phyloP scores from a whole-genome alignment of 1,284 basidiomycete genomes.

The Hypsizygus ulmarius region DNA sequence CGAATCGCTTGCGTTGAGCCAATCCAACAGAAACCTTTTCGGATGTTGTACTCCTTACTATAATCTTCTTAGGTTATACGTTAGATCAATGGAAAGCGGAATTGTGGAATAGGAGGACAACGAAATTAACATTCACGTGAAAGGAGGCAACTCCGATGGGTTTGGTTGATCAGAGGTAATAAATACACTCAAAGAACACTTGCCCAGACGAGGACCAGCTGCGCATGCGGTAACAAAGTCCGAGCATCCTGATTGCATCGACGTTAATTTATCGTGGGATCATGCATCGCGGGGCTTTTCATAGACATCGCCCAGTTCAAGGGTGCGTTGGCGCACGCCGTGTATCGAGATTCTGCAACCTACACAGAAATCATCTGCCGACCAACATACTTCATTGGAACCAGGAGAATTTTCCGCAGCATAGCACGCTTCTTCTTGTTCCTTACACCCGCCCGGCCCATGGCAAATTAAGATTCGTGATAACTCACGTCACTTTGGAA shows the following conservation, averaged over 20 bases:
- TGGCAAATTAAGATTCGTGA: conserved; percentile 51
- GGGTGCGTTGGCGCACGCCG: conserved; percentile 44
- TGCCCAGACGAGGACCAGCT: conserved; percentile 57
- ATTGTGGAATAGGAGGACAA: no score
- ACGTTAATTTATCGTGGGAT: neutral
- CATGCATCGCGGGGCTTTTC: no score
- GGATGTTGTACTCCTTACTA: no score
- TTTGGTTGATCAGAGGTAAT: no score
- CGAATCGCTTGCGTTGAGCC: no score
- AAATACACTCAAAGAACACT: conserved; percentile 10
- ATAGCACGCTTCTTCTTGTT: conserved; percentile 52
- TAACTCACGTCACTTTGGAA: conserved; percentile 46
- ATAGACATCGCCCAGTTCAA: conserved; percentile 39
- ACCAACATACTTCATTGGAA: conserved; percentile 47
- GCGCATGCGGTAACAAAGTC: conserved; percentile 50
- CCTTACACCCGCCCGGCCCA: conserved; percentile 46
- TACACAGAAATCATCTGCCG: conserved; percentile 58
- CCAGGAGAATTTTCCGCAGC: conserved; percentile 43
- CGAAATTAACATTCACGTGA: no score
- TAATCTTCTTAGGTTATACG: no score
- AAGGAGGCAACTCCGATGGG: no score
- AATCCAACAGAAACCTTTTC: no score
- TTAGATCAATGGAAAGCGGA: no score
- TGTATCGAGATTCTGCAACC: conserved; percentile 45
- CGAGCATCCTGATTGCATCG: conserved; percentile 44